Base-by-base conservation (phyloP, 495 filamentous ascomycete genomes). In the Xylaria palmicola region DNA sequence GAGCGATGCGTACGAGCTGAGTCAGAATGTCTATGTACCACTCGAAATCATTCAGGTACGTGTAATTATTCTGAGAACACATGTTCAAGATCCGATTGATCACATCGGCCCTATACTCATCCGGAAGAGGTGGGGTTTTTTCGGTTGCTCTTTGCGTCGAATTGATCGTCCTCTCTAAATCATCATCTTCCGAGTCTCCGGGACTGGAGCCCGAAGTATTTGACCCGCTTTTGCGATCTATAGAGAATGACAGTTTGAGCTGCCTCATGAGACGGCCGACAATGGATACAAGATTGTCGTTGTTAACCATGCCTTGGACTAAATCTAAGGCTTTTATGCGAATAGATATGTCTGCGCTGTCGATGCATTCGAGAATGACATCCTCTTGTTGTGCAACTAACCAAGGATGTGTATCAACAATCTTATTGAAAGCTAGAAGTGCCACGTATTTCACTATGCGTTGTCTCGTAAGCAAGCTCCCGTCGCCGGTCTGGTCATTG, bases 331-430 rank as follows among this genome's bases (percentile, higher is more conserved):
- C 92, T 65, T 96, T 89, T 62, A 95, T 85, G 54, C 94, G 88
- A 62, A 98, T 98, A n/a, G 93, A 93, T 41, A 98, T 91, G 70
- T 98, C 94, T 5, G 88, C 76, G 75, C 96, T 96, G 63, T 98
- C 95, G 65, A 98, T 89, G 65, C 94, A 98, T 60, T 93, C 86
- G 69, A 97, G 83, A 53, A 98, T 96, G 48, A 98, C 93, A 70
- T 97, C 92, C 75, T 95, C 91, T 66, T 98, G 94, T 71, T 90
- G 79, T 2, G 89, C 86, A 34, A 98, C 93, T 41, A 98, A 82
- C 66, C 87, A 84, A 0, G 94, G 88, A 68, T 98, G 92, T 5
- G 92, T 91, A 8, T 80, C 68, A n/a, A 96, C 93, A 64, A 98
- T 96, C 66, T 89, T 89, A 53, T 93, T 93, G 77, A 98, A 93